Percentiles rank a stretch among this genome's conserved stretches.
Evolutionary conservation across 2,329 filamentous ascomycete species (phyloP).

Genomic region (Colletotrichum spaethianum): DNA sequence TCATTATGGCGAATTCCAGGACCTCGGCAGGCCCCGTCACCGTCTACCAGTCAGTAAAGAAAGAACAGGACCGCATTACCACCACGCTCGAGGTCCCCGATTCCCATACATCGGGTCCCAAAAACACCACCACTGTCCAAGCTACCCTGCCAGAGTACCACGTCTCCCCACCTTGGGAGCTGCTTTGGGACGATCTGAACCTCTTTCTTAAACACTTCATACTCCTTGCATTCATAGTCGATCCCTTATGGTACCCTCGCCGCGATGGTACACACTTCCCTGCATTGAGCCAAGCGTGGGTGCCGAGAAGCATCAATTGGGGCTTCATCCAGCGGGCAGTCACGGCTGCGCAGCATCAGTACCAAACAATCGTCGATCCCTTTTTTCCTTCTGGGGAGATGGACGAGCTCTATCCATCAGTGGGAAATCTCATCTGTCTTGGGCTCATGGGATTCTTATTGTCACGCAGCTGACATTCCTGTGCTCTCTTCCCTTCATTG

Average conservation of each 20-base stretch:
- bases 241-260: slow-evolving; percentile 16
- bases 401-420: slow-evolving; percentile 75
- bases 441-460: slow-evolving; percentile 71
- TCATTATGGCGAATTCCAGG: neutral
- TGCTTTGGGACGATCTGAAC: slow-evolving; percentile 21
- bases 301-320: neutral
- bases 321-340: neutral
- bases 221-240: slow-evolving; percentile 5
- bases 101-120: neutral
- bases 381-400: slow-evolving; percentile 64
- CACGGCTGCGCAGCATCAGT: neutral
- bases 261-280: neutral
- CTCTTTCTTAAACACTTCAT: slow-evolving; percentile 24
- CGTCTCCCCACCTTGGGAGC: slow-evolving; percentile 28
- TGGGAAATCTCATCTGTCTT: slow-evolving; percentile 69
- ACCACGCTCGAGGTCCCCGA: neutral
- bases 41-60: neutral
- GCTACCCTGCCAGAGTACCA: slow-evolving; percentile 29
- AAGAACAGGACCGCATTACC: neutral
- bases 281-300: neutral
- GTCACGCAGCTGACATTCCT: slow-evolving; percentile 74
- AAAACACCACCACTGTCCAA: neutral
- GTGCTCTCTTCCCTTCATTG: slow-evolving; percentile 65
- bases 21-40: neutral
- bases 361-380: slow-evolving; percentile 13